Evolutionary conservation across 116 monocot species (phyloP).

Genomic region (Zostera marina): DNA sequence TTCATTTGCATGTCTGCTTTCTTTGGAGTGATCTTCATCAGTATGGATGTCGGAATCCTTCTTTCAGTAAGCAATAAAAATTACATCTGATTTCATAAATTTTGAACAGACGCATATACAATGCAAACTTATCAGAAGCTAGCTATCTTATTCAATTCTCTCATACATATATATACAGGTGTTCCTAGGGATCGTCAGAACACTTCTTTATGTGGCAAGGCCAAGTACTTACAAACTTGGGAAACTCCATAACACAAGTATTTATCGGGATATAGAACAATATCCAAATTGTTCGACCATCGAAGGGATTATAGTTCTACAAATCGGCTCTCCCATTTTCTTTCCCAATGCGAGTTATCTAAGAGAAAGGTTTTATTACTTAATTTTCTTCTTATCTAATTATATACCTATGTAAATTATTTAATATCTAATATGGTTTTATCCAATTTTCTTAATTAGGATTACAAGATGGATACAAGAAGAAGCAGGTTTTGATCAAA

Average conservation of each 20-base stretch:
- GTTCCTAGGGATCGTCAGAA: slow-evolving; percentile 37
- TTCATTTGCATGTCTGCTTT: slow-evolving; percentile 59
- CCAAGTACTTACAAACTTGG: slow-evolving; percentile 55
- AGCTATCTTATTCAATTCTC: too few relatives aligned
- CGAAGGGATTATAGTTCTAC: slow-evolving; percentile 35
- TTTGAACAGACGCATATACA: too few relatives aligned
- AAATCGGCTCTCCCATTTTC: slow-evolving; percentile 55
- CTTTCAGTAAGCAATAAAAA: slow-evolving; percentile 39
- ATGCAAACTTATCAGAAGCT: too few relatives aligned
- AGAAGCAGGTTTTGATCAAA: slow-evolving; percentile 10
- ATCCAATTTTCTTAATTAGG: slow-evolving; percentile 15
- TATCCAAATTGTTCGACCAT: slow-evolving; percentile 25
- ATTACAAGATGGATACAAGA: slow-evolving; percentile 57
- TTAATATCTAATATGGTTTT: too few relatives aligned
- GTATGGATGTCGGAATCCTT: slow-evolving; percentile 46
- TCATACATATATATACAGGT: slow-evolving; percentile 26
- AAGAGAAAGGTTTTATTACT: slow-evolving; percentile 37
- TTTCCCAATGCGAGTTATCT: slow-evolving; percentile 53
- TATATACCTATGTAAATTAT: too few relatives aligned
- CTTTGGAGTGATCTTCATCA: slow-evolving; percentile 43
- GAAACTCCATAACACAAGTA: slow-evolving; percentile 10
- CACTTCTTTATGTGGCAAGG: slow-evolving; percentile 55
- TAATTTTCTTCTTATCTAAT: too few relatives aligned
- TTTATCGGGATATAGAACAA: slow-evolving; percentile 40
- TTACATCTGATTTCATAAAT: too few relatives aligned